phyloP scores from a whole-genome alignment of 768 basidiomycete genomes.

The Termitomyces sp. region DNA sequence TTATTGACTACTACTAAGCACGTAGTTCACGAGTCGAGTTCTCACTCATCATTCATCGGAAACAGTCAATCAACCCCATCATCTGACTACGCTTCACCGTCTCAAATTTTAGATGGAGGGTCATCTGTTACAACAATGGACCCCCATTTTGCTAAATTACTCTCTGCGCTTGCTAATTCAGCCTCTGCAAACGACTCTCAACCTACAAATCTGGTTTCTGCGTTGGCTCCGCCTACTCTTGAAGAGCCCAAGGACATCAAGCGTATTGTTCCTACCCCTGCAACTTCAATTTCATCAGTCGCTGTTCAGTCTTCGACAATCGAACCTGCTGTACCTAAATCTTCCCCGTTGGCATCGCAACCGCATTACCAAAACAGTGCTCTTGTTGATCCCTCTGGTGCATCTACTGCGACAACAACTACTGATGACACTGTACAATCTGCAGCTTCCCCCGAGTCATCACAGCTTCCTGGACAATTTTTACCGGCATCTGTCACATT shows the following conservation, averaged over 20 bases:
- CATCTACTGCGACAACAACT: background rate
- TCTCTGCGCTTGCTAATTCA: constrained; percentile 61
- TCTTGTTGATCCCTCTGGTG: background rate
- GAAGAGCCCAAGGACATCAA: background rate
- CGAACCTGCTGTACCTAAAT: background rate
- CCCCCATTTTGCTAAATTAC: constrained; percentile 67
- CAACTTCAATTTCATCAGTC: background rate
- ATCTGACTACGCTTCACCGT: constrained; percentile 36
- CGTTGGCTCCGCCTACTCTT: background rate
- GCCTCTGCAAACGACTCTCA: constrained; percentile 20
- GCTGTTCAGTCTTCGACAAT: no score
- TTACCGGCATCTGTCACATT: constrained; percentile 24
- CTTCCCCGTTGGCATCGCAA: background rate
- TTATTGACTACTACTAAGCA: constrained; percentile 21
- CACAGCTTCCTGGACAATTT: no score
- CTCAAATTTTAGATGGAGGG: constrained; percentile 31
- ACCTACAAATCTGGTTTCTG: background rate
- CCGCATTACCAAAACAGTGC: background rate
- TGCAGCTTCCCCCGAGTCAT: constrained; percentile 11
- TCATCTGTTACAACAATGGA: constrained; percentile 41
- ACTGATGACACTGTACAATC: background rate
- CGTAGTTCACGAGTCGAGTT: constrained; percentile 59
- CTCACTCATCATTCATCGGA: constrained; percentile 59
- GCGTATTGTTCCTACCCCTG: background rate
- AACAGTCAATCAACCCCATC: constrained; percentile 63